Evolutionary conservation across 139 green algal genomes (phyloP), one percentile per base, ranked within the genome.

Genomic region (Tetradesmus obliquus): DNA sequence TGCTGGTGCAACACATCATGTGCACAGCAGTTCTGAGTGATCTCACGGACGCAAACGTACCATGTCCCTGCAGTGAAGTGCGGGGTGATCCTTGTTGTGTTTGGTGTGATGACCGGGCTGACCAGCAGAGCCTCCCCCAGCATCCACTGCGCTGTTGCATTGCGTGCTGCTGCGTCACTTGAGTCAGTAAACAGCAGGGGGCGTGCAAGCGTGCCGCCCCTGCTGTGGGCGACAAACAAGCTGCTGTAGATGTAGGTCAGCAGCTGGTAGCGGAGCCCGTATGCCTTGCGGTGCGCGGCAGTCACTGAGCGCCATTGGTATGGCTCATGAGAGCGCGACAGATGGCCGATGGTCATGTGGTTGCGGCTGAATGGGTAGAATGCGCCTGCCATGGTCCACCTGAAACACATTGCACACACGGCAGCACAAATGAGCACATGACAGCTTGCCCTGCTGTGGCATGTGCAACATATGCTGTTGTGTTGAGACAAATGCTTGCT

Each of bases 361-460:
- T 96, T 93, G 13, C 97, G 89, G 0, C 88, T 57, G 85, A 98
- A 98, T 83, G 96, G 95, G 84, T 97, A 96, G 94, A 97, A 97
- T 55, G 95, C 93, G 1, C 95, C 97, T 3, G 93, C 91, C 5
- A 88, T 72, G 2, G 96, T 90, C 97, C 97, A 98, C 79, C 94
- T 94, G 94, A 15, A 69, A 51, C 82, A 89, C 57, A 88, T 8
- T 51, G 32, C 32, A 45, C 32, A 45, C 20, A 24, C 45, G 13
- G n/a, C 6, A 82, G n/a, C 76, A 55, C 24, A 54, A 74, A 0
- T 74, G 10, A 74, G 15, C 66, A 74, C n/a, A n/a, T n/a, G n/a
- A n/a, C n/a, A n/a, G n/a, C n/a, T n/a, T n/a, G n/a, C n/a, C n/a
- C n/a, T n/a, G n/a, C n/a, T n/a, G n/a, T n/a, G n/a, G n/a, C n/a